These are phyloP conservation scores for Ogataea kodamae DNA, from an alignment of 805 yeast species.

Conservation along the genomic window DNA sequence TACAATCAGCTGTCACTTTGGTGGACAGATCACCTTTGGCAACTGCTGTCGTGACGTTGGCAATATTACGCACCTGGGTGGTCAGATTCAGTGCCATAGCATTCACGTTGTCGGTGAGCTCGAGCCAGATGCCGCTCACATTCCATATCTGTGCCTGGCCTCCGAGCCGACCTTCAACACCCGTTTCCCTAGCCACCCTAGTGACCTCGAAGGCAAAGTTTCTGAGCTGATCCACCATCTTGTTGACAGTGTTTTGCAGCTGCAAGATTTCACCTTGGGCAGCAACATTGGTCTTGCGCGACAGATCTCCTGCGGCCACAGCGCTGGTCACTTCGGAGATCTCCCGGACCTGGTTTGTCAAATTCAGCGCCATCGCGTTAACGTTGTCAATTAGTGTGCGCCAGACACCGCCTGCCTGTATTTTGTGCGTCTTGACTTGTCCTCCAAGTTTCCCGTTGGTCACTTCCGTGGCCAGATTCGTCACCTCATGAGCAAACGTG, in stretches of 20 bases:
- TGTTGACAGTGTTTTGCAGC: slow-evolving; percentile 79
- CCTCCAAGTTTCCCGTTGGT: slow-evolving; percentile 91
- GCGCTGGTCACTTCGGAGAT: slow-evolving; percentile 88
- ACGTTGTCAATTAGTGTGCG: slow-evolving; percentile 78
- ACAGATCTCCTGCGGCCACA: slow-evolving; percentile 81
- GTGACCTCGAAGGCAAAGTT: slow-evolving; percentile 84
- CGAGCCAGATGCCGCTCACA: slow-evolving; percentile 86
- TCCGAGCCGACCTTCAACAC: slow-evolving; percentile 84
- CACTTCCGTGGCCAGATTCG: slow-evolving; percentile 83
- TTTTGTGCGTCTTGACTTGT: slow-evolving; percentile 62
- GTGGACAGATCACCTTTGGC: slow-evolving; percentile 80
- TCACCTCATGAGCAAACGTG: slow-evolving; percentile 76
- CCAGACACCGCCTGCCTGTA: slow-evolving; percentile 88
- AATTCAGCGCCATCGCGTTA: slow-evolving; percentile 82
- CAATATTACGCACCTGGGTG: slow-evolving; percentile 83
- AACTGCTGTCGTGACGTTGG: slow-evolving; percentile 84
- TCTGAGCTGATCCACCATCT: slow-evolving; percentile 83
- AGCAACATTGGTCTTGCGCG: slow-evolving; percentile 80
- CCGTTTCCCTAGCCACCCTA: slow-evolving; percentile 84
- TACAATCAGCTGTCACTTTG: slow-evolving; percentile 82
- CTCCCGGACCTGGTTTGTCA: slow-evolving; percentile 84
- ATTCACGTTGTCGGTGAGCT: slow-evolving; percentile 79
- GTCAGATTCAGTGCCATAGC: slow-evolving; percentile 89
- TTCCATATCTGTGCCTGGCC: slow-evolving; percentile 81
- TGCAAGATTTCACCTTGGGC: slow-evolving; percentile 89